Conservation (phyloP, 768 basidiomycete species). For the Omphalotus guepiniiformis region DNA sequence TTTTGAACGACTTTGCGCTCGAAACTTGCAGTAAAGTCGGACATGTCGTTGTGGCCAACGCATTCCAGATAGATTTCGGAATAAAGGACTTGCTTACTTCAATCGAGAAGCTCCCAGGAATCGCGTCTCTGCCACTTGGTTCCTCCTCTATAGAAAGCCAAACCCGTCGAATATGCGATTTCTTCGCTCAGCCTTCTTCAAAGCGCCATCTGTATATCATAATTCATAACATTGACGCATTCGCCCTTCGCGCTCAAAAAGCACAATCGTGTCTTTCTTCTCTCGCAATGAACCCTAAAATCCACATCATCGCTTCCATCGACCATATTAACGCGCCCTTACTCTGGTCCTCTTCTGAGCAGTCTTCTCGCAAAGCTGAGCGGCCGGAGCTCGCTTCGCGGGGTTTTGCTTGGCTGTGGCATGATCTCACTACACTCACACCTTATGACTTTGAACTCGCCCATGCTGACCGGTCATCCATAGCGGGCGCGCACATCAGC, state of each 20-base stretch:
- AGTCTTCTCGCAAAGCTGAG: constrained; percentile 47
- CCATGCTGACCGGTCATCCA: constrained; percentile 58
- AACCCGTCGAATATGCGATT: constrained; percentile 59
- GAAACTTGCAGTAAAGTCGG: constrained; percentile 53
- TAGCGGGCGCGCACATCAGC: constrained; percentile 43
- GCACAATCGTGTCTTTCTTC: constrained; percentile 64
- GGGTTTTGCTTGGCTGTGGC: constrained; percentile 79
- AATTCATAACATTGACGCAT: constrained; percentile 86
- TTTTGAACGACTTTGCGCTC: constrained; percentile 73
- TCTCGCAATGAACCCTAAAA: constrained; percentile 66
- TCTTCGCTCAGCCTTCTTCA: constrained; percentile 41
- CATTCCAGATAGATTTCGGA: constrained; percentile 63
- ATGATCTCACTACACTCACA: constrained; percentile 83
- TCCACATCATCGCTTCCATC: constrained; percentile 81
- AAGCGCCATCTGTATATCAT: constrained; percentile 64
- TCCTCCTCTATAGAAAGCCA: constrained; percentile 54
- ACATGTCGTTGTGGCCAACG: constrained; percentile 76
- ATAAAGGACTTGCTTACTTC: constrained; percentile 65
- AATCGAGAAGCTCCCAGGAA: constrained; percentile 49
- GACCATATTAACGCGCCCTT: constrained; percentile 85
- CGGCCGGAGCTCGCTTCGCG: constrained; percentile 18
- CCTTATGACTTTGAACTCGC: constrained; percentile 79
- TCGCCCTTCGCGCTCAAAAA: constrained; percentile 59
- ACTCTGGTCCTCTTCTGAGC: constrained; percentile 75
- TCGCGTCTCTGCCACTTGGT: constrained; percentile 30